Evolutionary conservation across 2,329 filamentous ascomycete species (phyloP).

Genomic region (Colletotrichum sp.): DNA sequence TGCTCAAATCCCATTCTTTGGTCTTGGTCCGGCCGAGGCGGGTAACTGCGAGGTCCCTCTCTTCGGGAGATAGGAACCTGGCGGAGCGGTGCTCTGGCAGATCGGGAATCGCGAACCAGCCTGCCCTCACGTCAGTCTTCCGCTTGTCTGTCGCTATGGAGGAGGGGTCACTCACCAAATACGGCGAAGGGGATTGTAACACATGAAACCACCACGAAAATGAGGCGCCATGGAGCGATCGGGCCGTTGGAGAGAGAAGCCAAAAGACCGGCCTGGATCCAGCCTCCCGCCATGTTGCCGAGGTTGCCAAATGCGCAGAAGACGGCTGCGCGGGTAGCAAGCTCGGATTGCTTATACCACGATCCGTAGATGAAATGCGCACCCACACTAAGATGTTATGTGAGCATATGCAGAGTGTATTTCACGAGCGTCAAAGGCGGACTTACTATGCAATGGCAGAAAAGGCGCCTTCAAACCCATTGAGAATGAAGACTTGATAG

Average conservation of each 20-base stretch:
- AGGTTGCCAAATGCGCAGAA: constrained; percentile 48
- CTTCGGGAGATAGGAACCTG: constrained; percentile 39
- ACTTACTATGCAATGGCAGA: constrained; percentile 46
- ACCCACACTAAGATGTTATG: constrained; percentile 28
- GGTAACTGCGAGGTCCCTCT: constrained; percentile 39
- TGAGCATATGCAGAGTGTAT: constrained; percentile 23
- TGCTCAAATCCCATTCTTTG: constrained; percentile 10
- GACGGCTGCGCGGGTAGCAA: constrained; percentile 42
- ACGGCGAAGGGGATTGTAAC: constrained; percentile 45
- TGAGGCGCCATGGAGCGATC: constrained; percentile 45
- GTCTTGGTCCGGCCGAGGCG: constrained; percentile 34
- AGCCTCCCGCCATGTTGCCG: constrained; percentile 48
- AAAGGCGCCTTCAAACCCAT: constrained; percentile 48
- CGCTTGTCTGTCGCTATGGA: not conserved
- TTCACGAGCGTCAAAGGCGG: not conserved
- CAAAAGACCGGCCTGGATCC: constrained; percentile 47
- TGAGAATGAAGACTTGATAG: constrained; percentile 47
- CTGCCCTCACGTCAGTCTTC: constrained; percentile 22
- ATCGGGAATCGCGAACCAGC: constrained; percentile 49
- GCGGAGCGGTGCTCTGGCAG: constrained; percentile 44
- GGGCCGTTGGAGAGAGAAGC: constrained; percentile 36
- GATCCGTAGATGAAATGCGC: constrained; percentile 49
- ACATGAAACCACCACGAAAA: constrained; percentile 46
- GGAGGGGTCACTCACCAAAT: constrained; percentile 32
- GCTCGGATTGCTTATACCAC: constrained; percentile 48